Base-by-base conservation (phyloP, 2,329 filamentous ascomycete genomes). In the Fulvia fulva region DNA sequence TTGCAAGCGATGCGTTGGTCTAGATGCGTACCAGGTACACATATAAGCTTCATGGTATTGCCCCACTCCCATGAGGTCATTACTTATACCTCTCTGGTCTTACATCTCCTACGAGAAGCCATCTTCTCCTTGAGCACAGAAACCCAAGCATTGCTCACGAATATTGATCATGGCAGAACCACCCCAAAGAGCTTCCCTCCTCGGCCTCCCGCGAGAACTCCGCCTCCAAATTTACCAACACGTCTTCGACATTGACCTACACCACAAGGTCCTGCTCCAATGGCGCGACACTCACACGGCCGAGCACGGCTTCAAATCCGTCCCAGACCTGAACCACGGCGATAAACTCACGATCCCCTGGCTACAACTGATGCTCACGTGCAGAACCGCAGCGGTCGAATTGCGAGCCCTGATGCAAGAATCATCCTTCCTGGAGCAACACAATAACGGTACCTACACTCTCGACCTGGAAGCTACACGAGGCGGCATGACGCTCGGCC, bases 221-320 rank as follows among this genome's bases (percentile, higher is more conserved):
- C 53, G 63, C 12, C 55, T 63, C 34, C 30, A 63, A 25, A 58
- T 64, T 47, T 64, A 63, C 26, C 44, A 59, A 30, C 37, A 59
- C 37, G 44, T 64, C 16, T 63, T 61, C 53, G 51, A 49, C 12
- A 28, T 58, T n/a, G 57, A 64, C 43, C 51, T 64, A 14, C 22
- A 52, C 14, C 57, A 51, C 44, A 56, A 50, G 8, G 46, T 58
- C 9, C 25, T 62, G 32, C 32, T 55, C 21, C 49, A 45, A 19
- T 60, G 58, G 59, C 53, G 44, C 37, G 54, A 59, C 37, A 60
- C 44, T 7, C 59, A 59, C 30, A 61, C 51, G 26, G 26, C 37
- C 12, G 30, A 57, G 32, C 34, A 61, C 44, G 80, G 78, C 43
- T 81, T 78, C 68, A 74, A 74, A 51, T 75, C 77, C 51, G 54